Conservation (phyloP, 192 early-diverging fungal genomes). For the Helicostylum pulchrum region DNA sequence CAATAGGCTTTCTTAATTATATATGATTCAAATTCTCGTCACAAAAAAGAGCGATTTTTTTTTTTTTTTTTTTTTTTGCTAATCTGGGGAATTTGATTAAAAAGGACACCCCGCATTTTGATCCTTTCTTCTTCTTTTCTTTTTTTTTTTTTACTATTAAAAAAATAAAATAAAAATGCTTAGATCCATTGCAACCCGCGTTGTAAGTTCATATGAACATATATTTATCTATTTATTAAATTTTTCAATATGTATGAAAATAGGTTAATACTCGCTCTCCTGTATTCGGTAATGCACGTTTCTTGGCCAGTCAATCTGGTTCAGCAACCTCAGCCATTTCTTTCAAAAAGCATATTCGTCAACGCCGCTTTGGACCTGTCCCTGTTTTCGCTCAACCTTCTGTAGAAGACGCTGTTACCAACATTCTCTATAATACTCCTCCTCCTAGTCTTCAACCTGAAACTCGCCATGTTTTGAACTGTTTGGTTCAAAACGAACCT, state of each 20-base stretch:
- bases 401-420: constrained; percentile 92
- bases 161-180: constrained; percentile 7
- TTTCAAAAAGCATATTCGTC: constrained; percentile 34
- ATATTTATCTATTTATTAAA: background rate
- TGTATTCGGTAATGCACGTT: background rate
- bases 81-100: background rate
- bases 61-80: no score
- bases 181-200: constrained; percentile 13
- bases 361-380: constrained; percentile 27
- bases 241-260: background rate
- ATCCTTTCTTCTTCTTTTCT: background rate
- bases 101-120: background rate
- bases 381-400: constrained; percentile 51
- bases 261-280: constrained; percentile 4
- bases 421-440: constrained; percentile 97
- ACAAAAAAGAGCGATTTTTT: background rate
- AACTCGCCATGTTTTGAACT: constrained; percentile 90
- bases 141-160: background rate
- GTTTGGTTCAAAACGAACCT: constrained; percentile 91
- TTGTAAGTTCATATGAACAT: constrained; percentile 5
- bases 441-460: constrained; percentile 42
- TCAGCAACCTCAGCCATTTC: constrained; percentile 28
- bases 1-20: background rate
- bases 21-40: constrained; percentile 16
- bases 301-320: constrained; percentile 1